These are phyloP conservation scores for Microsporum audouinii DNA, from an alignment of 2,329 filamentous ascomycete genomes.

Conservation along the genomic window DNA sequence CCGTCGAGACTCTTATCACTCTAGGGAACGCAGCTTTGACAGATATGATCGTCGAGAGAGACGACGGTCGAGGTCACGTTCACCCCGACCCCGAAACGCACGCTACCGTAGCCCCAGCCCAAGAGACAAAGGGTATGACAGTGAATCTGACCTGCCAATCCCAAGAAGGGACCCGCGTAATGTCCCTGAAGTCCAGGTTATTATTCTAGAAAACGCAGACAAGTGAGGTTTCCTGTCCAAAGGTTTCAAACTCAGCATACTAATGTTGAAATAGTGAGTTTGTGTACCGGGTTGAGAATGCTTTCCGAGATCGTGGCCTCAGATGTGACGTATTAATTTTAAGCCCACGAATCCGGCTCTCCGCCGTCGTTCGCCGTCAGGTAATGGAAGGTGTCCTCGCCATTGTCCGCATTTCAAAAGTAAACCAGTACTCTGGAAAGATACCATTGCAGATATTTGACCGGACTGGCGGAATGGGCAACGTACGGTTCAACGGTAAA, in stretches of 20 bases:
- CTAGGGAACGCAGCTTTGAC: conserved; percentile 36
- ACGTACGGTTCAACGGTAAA: conserved; percentile 63
- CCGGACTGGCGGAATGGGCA: conserved; percentile 59
- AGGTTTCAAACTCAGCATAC: background rate
- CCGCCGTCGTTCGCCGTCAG: conserved; percentile 70
- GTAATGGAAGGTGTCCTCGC: conserved; percentile 81
- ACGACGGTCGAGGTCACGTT: conserved; percentile 45
- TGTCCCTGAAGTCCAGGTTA: conserved; percentile 80
- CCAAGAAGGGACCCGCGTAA: conserved; percentile 61
- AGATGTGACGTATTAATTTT: conserved; percentile 70
- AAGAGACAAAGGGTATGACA: conserved; percentile 37
- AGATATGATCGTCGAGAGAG: conserved; percentile 43
- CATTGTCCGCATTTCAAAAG: conserved; percentile 63
- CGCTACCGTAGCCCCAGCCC: conserved; percentile 61
- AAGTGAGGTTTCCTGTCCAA: conserved; percentile 28
- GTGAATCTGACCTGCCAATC: conserved; percentile 55
- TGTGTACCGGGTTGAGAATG: conserved; percentile 66
- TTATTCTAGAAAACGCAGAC: conserved; percentile 66
- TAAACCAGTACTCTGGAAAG: conserved; percentile 57
- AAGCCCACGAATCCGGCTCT: conserved; percentile 62
- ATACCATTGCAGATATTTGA: conserved; percentile 80
- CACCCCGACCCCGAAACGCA: conserved; percentile 53
- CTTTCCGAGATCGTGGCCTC: conserved; percentile 60
- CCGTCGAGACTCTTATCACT: conserved; percentile 17
- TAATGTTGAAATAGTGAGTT: conserved; percentile 48